These are phyloP conservation scores for Alternaria sp. DNA, from an alignment of 2,329 filamentous ascomycete genomes.

Conservation along the genomic window DNA sequence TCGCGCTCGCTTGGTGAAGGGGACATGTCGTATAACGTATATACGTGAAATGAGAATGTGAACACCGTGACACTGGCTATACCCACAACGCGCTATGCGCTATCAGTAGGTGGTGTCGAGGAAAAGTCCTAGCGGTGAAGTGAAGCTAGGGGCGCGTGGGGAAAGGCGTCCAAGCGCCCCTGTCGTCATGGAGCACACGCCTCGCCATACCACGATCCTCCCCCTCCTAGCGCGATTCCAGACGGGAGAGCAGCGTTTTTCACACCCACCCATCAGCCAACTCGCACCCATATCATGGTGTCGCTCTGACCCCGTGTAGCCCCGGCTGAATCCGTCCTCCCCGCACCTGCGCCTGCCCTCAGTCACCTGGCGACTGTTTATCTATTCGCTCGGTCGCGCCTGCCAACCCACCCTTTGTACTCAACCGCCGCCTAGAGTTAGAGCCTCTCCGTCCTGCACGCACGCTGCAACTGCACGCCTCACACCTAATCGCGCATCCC, in stretches of 20 bases:
- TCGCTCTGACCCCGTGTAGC: background rate
- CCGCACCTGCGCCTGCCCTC: background rate
- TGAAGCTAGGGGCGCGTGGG: background rate
- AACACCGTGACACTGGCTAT: background rate
- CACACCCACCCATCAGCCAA: conserved; percentile 2
- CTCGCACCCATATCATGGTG: background rate
- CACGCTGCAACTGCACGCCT: background rate
- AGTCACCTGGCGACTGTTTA: background rate
- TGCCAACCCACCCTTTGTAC: conserved; percentile 6
- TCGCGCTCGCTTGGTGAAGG: background rate
- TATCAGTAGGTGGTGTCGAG: conserved; percentile 9
- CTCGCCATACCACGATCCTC: conserved; percentile 2
- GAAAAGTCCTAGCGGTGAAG: conserved; percentile 24
- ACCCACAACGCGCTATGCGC: conserved; percentile 9
- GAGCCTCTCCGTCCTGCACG: background rate
- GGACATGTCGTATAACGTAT: background rate
- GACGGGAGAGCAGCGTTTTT: background rate
- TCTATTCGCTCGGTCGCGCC: conserved; percentile 3
- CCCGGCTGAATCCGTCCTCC: conserved; percentile 1
- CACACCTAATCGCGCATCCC: background rate
- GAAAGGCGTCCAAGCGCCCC: conserved; percentile 3
- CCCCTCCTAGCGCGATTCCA: conserved; percentile 8
- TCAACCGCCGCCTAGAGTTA: background rate
- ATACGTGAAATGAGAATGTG: background rate
- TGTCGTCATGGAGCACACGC: conserved; percentile 21